These are phyloP conservation scores for Karstenula rhodostoma DNA, from an alignment of 2,329 filamentous ascomycete genomes.

Conservation along the genomic window DNA sequence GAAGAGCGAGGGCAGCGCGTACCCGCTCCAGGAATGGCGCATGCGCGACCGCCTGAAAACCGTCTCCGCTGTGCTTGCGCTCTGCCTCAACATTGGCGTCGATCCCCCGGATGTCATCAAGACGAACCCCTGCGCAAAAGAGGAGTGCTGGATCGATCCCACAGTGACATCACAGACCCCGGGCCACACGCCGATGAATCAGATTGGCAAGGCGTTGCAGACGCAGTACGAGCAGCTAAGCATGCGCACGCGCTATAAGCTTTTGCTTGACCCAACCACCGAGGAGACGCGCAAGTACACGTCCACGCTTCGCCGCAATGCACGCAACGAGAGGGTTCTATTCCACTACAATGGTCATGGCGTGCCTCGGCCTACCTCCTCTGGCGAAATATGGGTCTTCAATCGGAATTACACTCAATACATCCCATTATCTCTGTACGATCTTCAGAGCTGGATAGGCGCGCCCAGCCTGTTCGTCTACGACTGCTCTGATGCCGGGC, in stretches of 20 bases:
- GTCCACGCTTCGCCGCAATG: slow-evolving; percentile 85
- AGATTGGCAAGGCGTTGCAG: slow-evolving; percentile 95
- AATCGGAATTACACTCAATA: slow-evolving; percentile 99
- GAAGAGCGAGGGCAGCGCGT: slow-evolving; percentile 63
- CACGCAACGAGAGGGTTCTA: slow-evolving; percentile 94
- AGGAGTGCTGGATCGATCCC: slow-evolving; percentile 97
- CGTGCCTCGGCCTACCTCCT: slow-evolving; percentile 92
- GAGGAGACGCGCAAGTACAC: slow-evolving; percentile 98
- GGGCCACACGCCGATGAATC: slow-evolving; percentile 82
- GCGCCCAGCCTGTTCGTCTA: slow-evolving; percentile 97
- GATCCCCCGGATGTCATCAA: slow-evolving; percentile 97
- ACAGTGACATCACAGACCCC: slow-evolving; percentile 76
- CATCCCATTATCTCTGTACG: slow-evolving; percentile 94
- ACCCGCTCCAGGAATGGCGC: slow-evolving; percentile 87
- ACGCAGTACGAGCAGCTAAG: slow-evolving; percentile 95
- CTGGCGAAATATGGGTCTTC: slow-evolving; percentile 99
- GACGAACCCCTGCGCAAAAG: slow-evolving; percentile 88
- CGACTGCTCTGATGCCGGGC: slow-evolving; percentile 95
- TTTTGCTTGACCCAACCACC: slow-evolving; percentile 93
- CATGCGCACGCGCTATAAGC: slow-evolving; percentile 95
- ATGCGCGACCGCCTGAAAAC: slow-evolving; percentile 98
- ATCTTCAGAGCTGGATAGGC: slow-evolving; percentile 93
- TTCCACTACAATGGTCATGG: slow-evolving; percentile 99
- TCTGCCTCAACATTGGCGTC: slow-evolving; percentile 96
- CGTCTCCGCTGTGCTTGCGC: slow-evolving; percentile 89